Evolutionary conservation across 108 stramenopile genomes (phyloP), one percentile per base, ranked within the genome.

Genomic region (Fistulifera pelliculosa): DNA sequence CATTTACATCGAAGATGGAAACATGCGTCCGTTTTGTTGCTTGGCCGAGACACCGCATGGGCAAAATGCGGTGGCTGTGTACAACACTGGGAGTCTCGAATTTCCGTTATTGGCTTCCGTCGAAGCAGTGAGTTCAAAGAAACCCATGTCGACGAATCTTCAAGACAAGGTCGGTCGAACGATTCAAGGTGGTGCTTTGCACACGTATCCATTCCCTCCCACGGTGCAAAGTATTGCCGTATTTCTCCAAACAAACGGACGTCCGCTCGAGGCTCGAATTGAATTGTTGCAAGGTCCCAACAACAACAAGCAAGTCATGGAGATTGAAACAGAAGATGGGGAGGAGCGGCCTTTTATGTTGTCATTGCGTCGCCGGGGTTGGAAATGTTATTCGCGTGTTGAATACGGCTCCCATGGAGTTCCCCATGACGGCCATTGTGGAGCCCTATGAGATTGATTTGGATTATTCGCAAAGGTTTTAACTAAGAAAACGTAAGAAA

Each of bases 261-360:
- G 87, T 77, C 82, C 82, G 2, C 65, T 88, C 50, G 84, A 88
- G 49, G 80, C 83, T 22, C 64, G 80, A 48, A 81, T 88, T 49
- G 87, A 84, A 54, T 70, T 88, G 47, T 68, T 81, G 28, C 82
- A 81, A 65, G 86, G 86, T 61, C 86, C 86, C 25, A 88, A 88
- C 70, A 83, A 88, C 67, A 80, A 74, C 86, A 88, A 88, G 70
- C 86, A 88, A 58, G 80, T 83, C 13, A 77, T 83, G 64, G 86
- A 84, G 65, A 56, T 88, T 19, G 84, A 84, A 80, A 84, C 80
- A 54, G 80, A 83, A 66, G 80, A 83, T 41, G 87, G 87, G 55
- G 63, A 66, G 61, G 82, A 88, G 28, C 72, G 82, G 54, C 87
- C 87, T 83, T 83, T 73, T 83, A 79, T 49, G 75, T 73, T 35